Evolutionary conservation across 2,329 filamentous ascomycete genomes (phyloP).

Genomic region (Biscogniauxia marginata): DNA sequence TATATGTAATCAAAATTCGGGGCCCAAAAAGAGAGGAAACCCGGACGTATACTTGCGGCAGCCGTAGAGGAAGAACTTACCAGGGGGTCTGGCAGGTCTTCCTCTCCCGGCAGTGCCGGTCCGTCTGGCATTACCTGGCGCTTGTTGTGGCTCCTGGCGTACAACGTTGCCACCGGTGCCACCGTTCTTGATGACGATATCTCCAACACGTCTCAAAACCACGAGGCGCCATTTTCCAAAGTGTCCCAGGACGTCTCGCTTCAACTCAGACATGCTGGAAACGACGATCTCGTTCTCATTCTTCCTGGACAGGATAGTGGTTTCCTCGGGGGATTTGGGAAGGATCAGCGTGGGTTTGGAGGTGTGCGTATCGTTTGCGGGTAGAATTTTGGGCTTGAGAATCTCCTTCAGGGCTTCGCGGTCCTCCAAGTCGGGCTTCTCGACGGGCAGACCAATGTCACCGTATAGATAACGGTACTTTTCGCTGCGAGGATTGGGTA

Average conservation of each 20-base stretch:
- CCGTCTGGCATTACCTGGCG: slow-evolving; percentile 37
- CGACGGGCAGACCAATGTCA: slow-evolving; percentile 21
- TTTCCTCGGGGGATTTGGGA: slow-evolving; percentile 32
- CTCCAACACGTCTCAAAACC: slow-evolving; percentile 68
- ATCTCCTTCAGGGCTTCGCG: slow-evolving; percentile 15
- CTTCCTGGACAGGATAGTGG: slow-evolving; percentile 34
- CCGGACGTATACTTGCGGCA: slow-evolving; percentile 12
- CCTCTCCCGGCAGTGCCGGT: slow-evolving; percentile 34
- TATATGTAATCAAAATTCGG: neutral
- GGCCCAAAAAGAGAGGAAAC: slow-evolving; percentile 7
- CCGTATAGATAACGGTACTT: slow-evolving; percentile 29
- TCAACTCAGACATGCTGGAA: slow-evolving; percentile 58
- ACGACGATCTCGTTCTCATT: slow-evolving; percentile 34
- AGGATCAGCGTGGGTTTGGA: slow-evolving; percentile 21
- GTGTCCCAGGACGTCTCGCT: slow-evolving; percentile 64
- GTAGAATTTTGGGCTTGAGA: slow-evolving; percentile 11
- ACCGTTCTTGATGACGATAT: slow-evolving; percentile 57
- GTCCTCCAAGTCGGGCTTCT: slow-evolving; percentile 24
- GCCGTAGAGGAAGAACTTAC: slow-evolving; percentile 33
- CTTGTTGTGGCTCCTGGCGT: slow-evolving; percentile 18
- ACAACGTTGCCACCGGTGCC: slow-evolving; percentile 25
- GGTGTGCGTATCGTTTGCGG: neutral
- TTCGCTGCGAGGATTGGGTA: slow-evolving; percentile 36
- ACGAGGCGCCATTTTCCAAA: slow-evolving; percentile 79
- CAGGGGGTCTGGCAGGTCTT: slow-evolving; percentile 31